Evolutionary conservation across 768 basidiomycete genomes (phyloP).

Genomic region (Megacollybia marginata): DNA sequence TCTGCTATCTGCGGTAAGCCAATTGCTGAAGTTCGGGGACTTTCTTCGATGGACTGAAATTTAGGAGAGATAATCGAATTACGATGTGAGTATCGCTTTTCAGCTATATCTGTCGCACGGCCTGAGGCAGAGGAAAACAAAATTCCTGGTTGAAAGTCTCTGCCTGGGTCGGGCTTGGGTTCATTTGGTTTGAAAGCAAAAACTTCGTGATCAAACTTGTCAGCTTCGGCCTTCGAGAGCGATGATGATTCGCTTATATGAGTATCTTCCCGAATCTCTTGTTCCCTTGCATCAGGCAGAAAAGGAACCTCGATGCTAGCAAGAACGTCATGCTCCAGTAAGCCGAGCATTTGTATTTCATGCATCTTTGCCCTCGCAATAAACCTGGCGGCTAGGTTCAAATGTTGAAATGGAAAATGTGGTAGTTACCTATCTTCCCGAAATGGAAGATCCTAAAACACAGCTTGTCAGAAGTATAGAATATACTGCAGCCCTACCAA

Average conservation of each 20-base stretch:
- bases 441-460: conserved; percentile 56
- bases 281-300: conserved; percentile 39
- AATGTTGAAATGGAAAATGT: neutral
- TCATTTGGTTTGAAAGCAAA: conserved; percentile 47
- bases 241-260: conserved; percentile 26
- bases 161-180: conserved; percentile 8
- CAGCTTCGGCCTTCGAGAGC: conserved; percentile 46
- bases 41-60: conserved; percentile 68
- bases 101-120: conserved; percentile 6
- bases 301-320: conserved; percentile 86
- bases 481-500: conserved; percentile 27
- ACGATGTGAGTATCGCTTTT: conserved; percentile 43
- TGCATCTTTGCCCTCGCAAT: conserved; percentile 95
- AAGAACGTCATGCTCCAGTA: conserved; percentile 86
- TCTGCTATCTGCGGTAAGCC: conserved; percentile 45
- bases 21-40: conserved; percentile 41
- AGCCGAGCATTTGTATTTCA: conserved; percentile 90
- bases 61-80: conserved; percentile 37
- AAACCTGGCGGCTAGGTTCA: conserved; percentile 46
- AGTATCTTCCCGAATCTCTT: conserved; percentile 23
- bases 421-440: conserved; percentile 59
- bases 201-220: conserved; percentile 66
- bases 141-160: neutral
- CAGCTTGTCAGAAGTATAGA: neutral
- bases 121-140: neutral